Evolutionary conservation across 805 yeast genomes (phyloP), one percentile per base, ranked within the genome.

Genomic region (Starmerella vaccinii): DNA sequence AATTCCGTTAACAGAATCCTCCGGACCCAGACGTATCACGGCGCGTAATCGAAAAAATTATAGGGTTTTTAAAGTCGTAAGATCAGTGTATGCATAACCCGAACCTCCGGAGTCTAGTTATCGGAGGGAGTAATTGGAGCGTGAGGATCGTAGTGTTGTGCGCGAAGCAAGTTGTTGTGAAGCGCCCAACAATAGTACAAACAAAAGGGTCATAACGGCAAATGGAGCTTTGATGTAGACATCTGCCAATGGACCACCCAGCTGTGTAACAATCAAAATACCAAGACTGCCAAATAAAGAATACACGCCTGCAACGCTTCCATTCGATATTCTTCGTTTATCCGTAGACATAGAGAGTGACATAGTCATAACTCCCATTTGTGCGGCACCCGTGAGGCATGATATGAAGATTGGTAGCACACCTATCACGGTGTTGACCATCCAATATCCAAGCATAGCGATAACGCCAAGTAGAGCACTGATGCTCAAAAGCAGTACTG

Each of bases 211-310:
- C 53, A 80, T 65, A 7, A 80, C 62, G 21, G 76, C 60, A 58
- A 82, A 82, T 4, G 88, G 85, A 0, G 77, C 76, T 34, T 76
- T 74, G 22, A 73, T 65, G 76, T 80, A 77, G 33, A 56, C 47
- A 60, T 81, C 86, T 22, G 82, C 76, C 56, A 77, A 67, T 15
- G 66, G 59, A 4, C 88, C 88, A 5, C 88, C 89, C 22, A 80
- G 32, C 58, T 76, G 77, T 32, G 80, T 74, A 26, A 81, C 66
- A 1, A 79, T 47, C 50, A 82, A 65, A 24, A 82, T 80, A 2
- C 90, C 90, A 7, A 79, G 46, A 0, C 85, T 85, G 16, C 87
- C 88, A 56, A 74, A 68, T 49, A 82, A 72, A n/a, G 82, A 75
- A 61, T 78, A 80, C 12, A 80, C 76, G 6, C 90, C 90, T 46